Conservation (phyloP, 2,329 filamentous ascomycete species). For the Cladosporium sphaerospermum region DNA sequence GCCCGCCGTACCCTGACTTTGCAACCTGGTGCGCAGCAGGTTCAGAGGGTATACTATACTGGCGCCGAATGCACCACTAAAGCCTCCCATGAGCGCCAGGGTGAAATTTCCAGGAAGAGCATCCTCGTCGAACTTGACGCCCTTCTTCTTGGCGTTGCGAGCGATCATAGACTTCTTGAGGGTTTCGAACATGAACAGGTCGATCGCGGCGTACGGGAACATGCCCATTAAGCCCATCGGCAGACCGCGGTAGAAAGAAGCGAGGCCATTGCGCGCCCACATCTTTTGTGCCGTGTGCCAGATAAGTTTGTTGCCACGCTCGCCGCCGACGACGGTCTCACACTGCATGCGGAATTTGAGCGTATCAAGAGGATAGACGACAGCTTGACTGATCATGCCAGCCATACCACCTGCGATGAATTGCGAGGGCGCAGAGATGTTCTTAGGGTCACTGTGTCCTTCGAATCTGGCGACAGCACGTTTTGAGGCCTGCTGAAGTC, state of each 20-base stretch:
- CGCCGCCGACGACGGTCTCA: constrained; percentile 79
- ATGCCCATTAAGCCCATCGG: constrained; percentile 92
- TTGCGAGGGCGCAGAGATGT: constrained; percentile 76
- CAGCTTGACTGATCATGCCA: constrained; percentile 91
- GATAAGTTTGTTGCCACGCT: constrained; percentile 77
- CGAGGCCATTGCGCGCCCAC: constrained; percentile 67
- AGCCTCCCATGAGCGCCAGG: constrained; percentile 82
- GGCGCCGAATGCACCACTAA: constrained; percentile 85
- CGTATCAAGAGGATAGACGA: constrained; percentile 89
- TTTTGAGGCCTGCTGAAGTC: constrained; percentile 62
- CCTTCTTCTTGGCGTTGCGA: constrained; percentile 61
- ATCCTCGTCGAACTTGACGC: constrained; percentile 77
- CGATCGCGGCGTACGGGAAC: constrained; percentile 96
- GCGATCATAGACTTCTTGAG: constrained; percentile 69
- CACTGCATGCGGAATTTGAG: constrained; percentile 87
- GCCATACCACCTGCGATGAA: constrained; percentile 86
- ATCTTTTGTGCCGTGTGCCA: constrained; percentile 79
- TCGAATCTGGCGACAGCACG: constrained; percentile 77
- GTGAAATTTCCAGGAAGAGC: constrained; percentile 69
- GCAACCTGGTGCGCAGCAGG: constrained; percentile 75
- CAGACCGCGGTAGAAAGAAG: constrained; percentile 81
- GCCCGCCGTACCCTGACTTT: constrained; percentile 10
- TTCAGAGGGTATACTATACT: constrained; percentile 95
- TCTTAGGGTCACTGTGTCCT: constrained; percentile 74
- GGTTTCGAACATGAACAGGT: constrained; percentile 91